A percentile compares a stretch with the other conserved stretches of the same genome.
Conservation (phyloP, 108 stramenopile genomes). For the Cyclotella kingstonii region DNA sequence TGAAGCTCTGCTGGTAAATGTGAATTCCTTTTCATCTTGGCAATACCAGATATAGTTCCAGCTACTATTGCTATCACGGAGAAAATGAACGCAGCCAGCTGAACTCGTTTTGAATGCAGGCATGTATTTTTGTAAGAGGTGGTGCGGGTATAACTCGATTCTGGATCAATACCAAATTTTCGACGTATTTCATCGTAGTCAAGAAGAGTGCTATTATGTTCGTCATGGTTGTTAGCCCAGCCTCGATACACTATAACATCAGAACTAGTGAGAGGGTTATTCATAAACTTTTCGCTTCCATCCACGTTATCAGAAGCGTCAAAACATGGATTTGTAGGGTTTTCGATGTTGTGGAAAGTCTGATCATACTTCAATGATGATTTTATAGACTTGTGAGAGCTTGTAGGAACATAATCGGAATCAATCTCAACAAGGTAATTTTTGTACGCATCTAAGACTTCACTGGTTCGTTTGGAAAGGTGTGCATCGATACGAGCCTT, state of each 20-base stretch:
- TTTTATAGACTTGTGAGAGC: too few species aligned
- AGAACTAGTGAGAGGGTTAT: too few species aligned
- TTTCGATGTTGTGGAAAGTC: too few species aligned
- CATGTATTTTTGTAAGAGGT: conserved; percentile 8
- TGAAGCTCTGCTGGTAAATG: conserved; percentile 7
- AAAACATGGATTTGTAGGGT: too few species aligned
- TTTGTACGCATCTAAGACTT: conserved; percentile 6
- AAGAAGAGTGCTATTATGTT: background rate
- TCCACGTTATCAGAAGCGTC: too few species aligned
- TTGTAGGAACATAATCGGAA: too few species aligned
- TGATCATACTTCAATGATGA: too few species aligned
- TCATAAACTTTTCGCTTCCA: too few species aligned
- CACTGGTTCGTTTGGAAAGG: conserved; percentile 5
- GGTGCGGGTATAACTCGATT: background rate
- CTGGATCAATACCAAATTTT: conserved; percentile 8
- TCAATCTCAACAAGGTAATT: conserved; percentile 3
- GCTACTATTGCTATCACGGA: background rate
- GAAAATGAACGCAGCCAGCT: background rate
- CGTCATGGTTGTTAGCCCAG: background rate
- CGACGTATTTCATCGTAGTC: conserved; percentile 5
- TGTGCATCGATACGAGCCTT: conserved; percentile 7
- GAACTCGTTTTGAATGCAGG: conserved; percentile 5
- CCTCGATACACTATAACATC: conserved; percentile 3
- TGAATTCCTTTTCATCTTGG: background rate
- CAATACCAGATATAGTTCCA: background rate